Evolutionary conservation across 257 asterid genomes (phyloP).

Genomic region (Solanum chmielewskii): DNA sequence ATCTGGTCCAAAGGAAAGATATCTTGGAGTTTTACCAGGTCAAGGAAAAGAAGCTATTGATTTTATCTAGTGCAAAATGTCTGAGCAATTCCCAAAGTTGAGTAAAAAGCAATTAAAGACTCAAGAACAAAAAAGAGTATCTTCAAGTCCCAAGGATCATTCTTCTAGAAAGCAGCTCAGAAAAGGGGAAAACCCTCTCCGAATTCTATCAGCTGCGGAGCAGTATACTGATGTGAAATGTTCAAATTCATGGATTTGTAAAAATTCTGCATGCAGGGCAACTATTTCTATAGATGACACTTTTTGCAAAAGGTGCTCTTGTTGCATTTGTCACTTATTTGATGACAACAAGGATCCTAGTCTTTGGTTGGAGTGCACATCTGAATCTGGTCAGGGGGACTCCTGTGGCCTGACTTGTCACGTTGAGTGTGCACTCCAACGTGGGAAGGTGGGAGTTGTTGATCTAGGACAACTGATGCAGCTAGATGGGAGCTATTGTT

Average conservation of each 20-base stretch:
- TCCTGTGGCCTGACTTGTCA: conserved; percentile 85
- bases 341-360: conserved; percentile 94
- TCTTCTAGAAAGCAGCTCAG: conserved; percentile 49
- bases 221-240: conserved; percentile 31
- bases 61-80: conserved; percentile 38
- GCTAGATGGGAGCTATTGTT: conserved; percentile 86
- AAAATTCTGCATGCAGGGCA: conserved; percentile 74
- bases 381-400: conserved; percentile 60
- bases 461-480: conserved; percentile 72
- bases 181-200: conserved; percentile 58
- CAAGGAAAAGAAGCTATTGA: conserved; percentile 19
- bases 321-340: conserved; percentile 76
- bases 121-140: conserved; percentile 41
- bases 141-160: conserved; percentile 51
- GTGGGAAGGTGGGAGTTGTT: conserved; percentile 76
- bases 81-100: conserved; percentile 42
- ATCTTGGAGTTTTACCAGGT: conserved; percentile 10
- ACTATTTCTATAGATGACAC: conserved; percentile 55
- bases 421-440: conserved; percentile 70
- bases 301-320: conserved; percentile 86
- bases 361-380: conserved; percentile 77
- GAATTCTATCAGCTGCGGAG: conserved; percentile 48
- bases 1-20: conserved; percentile 21
- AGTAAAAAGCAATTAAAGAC: conserved; percentile 34
- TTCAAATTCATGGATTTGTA: conserved; percentile 58